Evolutionary conservation across 345 rosid species (phyloP).

Genomic region (Salix caprea): DNA sequence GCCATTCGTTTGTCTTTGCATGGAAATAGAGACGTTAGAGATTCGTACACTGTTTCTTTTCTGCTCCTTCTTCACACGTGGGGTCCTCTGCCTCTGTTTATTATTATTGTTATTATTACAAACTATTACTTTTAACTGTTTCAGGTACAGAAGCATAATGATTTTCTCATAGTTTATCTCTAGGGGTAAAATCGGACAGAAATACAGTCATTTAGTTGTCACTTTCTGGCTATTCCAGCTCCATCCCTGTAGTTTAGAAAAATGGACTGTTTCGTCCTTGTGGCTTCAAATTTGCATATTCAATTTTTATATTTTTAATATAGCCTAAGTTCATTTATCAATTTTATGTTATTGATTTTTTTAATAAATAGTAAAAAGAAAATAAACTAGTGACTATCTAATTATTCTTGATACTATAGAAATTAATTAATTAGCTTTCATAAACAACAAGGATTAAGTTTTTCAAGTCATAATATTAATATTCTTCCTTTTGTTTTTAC

Average conservation of each 20-base stretch:
- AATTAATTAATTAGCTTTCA: not conserved
- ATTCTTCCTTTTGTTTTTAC: no score
- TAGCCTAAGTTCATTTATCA: not conserved
- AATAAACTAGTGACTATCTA: no score
- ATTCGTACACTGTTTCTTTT: not conserved
- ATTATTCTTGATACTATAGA: not conserved
- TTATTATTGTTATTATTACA: no score
- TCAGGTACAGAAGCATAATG: not conserved
- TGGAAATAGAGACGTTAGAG: constrained; percentile 27
- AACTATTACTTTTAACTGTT: not conserved
- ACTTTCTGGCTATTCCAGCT: not conserved
- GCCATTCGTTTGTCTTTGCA: constrained; percentile 14
- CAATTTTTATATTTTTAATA: not conserved
- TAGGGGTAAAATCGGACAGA: not conserved
- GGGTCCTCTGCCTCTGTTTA: not conserved
- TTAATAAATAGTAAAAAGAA: no score
- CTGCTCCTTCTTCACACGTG: constrained; percentile 9
- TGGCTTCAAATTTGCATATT: no score
- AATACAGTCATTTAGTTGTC: not conserved
- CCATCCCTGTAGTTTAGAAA: not conserved
- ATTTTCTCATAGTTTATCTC: not conserved
- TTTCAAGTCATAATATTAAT: no score
- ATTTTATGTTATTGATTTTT: not conserved
- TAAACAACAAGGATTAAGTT: not conserved
- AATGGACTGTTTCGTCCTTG: not conserved